Conservation (phyloP, 73 alveolate genomes). For the Durusdinium trenchii region DNA sequence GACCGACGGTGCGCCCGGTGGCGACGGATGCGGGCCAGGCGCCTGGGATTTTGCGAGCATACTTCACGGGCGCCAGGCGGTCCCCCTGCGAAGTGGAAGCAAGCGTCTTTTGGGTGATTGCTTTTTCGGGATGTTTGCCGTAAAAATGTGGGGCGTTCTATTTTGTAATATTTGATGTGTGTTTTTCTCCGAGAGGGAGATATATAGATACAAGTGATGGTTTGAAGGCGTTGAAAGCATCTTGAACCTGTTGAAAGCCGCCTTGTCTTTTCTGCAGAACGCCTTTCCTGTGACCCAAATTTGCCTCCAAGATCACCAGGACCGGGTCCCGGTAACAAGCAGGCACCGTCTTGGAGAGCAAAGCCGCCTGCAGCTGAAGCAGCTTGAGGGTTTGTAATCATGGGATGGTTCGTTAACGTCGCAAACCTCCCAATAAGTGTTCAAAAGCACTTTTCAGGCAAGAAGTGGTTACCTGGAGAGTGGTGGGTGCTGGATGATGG, state of each 20-base stretch:
- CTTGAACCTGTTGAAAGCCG: too few species aligned
- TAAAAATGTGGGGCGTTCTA: too few species aligned
- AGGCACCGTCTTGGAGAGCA: constrained; percentile 82
- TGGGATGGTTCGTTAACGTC: too few species aligned
- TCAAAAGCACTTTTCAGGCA: too few species aligned
- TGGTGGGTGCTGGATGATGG: too few species aligned
- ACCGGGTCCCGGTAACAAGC: constrained; percentile 94
- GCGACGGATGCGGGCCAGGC: too few species aligned
- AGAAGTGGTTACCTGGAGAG: too few species aligned
- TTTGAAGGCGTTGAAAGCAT: too few species aligned
- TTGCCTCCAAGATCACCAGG: constrained; percentile 69
- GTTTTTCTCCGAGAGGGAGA: not conserved
- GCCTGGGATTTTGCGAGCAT: not conserved
- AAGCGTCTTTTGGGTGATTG: not conserved
- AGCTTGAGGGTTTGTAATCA: too few species aligned
- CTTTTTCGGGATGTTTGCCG: not conserved
- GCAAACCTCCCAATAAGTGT: too few species aligned
- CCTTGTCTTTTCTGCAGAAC: not conserved
- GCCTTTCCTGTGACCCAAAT: not conserved
- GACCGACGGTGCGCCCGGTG: too few species aligned
- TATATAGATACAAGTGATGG: not conserved
- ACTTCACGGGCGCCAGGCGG: not conserved
- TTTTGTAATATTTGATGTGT: not conserved
- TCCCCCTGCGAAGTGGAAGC: not conserved
- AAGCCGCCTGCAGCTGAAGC: constrained; percentile 46